These are phyloP conservation scores for Suillus subaureus DNA, from an alignment of 768 basidiomycete genomes.

Conservation along the genomic window DNA sequence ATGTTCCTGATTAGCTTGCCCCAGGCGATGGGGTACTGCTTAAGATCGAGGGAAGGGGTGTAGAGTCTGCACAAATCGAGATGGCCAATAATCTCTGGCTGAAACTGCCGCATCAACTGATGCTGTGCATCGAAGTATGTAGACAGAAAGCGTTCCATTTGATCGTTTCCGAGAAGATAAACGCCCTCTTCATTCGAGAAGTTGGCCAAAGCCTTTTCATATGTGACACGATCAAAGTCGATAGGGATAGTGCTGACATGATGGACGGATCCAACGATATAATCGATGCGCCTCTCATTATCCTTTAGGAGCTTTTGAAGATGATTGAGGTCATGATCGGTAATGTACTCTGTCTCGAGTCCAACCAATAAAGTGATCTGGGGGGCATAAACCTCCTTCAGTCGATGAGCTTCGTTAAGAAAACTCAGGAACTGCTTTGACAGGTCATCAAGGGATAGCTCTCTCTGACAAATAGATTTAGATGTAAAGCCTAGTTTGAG, in stretches of 20 bases:
- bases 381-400: conserved; percentile 63
- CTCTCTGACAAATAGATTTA: conserved; percentile 46
- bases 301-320: conserved; percentile 54
- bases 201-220: conserved; percentile 56
- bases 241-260: conserved; percentile 88
- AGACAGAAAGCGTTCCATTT: conserved; percentile 51
- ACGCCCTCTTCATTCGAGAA: conserved; percentile 32
- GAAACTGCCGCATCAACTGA: conserved; percentile 65
- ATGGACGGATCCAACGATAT: conserved; percentile 91
- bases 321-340: conserved; percentile 59
- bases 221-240: conserved; percentile 84
- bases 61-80: conserved; percentile 92
- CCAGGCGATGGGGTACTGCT: conserved; percentile 61
- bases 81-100: conserved; percentile 91
- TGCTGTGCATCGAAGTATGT: conserved; percentile 89
- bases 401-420: conserved; percentile 75
- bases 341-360: conserved; percentile 91
- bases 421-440: conserved; percentile 70
- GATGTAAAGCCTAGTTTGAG: conserved; percentile 7
- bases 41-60: conserved; percentile 59
- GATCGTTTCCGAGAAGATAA: conserved; percentile 25
- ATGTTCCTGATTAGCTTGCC: conserved; percentile 76
- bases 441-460: conserved; percentile 53
- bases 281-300: conserved; percentile 65
- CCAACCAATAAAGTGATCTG: conserved; percentile 82